Evolutionary conservation across 78 protist genomes (phyloP).

Genomic region (Polysphondylium violaceum): DNA sequence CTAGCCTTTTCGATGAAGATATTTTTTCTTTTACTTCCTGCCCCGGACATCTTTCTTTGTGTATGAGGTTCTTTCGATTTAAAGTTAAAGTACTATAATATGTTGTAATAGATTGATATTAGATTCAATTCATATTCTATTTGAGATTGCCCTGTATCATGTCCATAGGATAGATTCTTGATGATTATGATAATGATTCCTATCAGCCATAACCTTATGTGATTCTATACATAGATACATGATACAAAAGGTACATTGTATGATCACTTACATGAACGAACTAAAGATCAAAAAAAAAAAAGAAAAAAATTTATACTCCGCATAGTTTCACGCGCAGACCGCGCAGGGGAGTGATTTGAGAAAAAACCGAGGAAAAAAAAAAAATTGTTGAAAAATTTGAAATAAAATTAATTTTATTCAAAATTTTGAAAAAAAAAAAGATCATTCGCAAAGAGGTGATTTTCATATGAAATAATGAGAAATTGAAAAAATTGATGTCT

Average conservation of each 20-base stretch:
- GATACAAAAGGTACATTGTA: not conserved
- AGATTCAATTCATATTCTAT: not conserved
- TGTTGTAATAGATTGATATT: too few species aligned
- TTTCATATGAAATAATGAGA: too few species aligned
- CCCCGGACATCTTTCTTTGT: constrained; percentile 75
- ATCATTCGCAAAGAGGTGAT: too few species aligned
- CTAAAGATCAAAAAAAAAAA: not conserved
- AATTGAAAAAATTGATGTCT: too few species aligned
- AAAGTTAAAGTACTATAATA: constrained; percentile 63
- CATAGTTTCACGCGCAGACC: too few species aligned
- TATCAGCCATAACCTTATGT: too few species aligned
- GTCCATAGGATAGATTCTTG: not conserved
- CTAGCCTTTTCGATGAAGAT: constrained; percentile 78
- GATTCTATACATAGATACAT: not conserved
- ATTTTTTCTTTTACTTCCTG: constrained; percentile 79
- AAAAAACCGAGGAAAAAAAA: not conserved
- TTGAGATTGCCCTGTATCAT: too few species aligned
- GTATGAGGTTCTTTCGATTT: constrained; percentile 64
- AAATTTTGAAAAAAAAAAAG: too few species aligned
- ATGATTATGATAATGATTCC: too few species aligned
- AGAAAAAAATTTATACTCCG: too few species aligned
- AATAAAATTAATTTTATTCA: too few species aligned
- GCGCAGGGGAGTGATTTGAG: not conserved
- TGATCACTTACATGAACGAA: not conserved
- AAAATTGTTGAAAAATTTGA: too few species aligned